Evolutionary conservation across 495 filamentous ascomycete species (phyloP).

Genomic region (Choiromyces venosus): DNA sequence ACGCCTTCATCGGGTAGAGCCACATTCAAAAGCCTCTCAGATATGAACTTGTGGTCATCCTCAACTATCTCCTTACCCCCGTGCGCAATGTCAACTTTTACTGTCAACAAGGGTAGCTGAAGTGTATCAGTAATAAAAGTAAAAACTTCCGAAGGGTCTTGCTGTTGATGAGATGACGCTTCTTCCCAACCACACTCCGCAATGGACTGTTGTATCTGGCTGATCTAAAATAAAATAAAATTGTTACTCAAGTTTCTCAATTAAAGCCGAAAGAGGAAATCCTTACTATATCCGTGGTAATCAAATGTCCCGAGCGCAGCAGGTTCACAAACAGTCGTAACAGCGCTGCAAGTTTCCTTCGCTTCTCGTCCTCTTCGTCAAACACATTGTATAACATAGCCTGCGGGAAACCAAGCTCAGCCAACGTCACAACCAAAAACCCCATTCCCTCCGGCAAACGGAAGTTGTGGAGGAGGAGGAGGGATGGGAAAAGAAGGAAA

Average conservation of each 20-base stretch:
- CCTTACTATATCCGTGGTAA: conserved; percentile 77
- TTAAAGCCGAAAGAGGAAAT: neutral
- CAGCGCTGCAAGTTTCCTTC: conserved; percentile 64
- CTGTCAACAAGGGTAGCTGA: conserved; percentile 76
- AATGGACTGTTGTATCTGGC: conserved; percentile 72
- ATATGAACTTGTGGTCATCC: conserved; percentile 90
- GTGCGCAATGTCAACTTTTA: conserved; percentile 94
- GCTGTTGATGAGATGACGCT: conserved; percentile 67
- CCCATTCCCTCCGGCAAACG: conserved; percentile 21
- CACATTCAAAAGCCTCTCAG: conserved; percentile 86
- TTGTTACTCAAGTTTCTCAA: conserved; percentile 42
- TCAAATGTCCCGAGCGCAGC: conserved; percentile 74
- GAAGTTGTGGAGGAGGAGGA: conserved; percentile 18
- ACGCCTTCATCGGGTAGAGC: conserved; percentile 61
- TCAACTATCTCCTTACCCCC: conserved; percentile 72
- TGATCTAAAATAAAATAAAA: conserved; percentile 52
- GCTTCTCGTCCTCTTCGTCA: conserved; percentile 55
- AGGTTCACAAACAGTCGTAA: conserved; percentile 90
- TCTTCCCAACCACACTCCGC: conserved; percentile 90
- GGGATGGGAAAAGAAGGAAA: conserved; percentile 8
- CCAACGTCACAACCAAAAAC: conserved; percentile 2
- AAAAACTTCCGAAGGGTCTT: conserved; percentile 93
- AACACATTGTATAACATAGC: conserved; percentile 73
- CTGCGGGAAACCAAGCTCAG: conserved; percentile 22
- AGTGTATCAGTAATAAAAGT: conserved; percentile 86